Percentiles rank a stretch among this genome's conserved stretches.
phyloP scores from a whole-genome alignment of 768 basidiomycete species.

The Leccinum rimulosum region DNA sequence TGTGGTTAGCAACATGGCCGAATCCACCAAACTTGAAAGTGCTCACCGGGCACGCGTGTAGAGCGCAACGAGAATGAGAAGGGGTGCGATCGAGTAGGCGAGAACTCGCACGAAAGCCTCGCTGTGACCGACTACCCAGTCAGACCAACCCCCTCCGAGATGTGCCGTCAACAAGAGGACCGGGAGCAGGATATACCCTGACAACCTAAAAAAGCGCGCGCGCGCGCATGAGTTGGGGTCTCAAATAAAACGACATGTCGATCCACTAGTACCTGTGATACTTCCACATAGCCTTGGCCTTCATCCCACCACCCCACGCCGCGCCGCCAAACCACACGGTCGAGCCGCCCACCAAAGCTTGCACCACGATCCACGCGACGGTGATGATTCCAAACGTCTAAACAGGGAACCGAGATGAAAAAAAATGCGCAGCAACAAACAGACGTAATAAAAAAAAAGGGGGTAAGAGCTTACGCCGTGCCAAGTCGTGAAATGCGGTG shows the following conservation, averaged over 20 bases:
- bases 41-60: slow-evolving; percentile 53
- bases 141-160: slow-evolving; percentile 70
- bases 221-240: not conserved
- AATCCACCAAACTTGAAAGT: not conserved
- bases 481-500: slow-evolving; percentile 67
- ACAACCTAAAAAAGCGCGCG: slow-evolving; percentile 43
- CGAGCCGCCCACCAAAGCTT: slow-evolving; percentile 63
- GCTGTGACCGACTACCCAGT: slow-evolving; percentile 48
- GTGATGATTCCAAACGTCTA: slow-evolving; percentile 65
- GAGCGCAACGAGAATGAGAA: slow-evolving; percentile 41
- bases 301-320: slow-evolving; percentile 66
- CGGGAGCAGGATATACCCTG: slow-evolving; percentile 70
- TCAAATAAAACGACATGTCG: not conserved
- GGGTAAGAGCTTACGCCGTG: slow-evolving; percentile 55
- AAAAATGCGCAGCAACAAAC: not conserved
- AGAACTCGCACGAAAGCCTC: slow-evolving; percentile 41
- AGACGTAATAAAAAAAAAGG: not conserved
- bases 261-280: slow-evolving; percentile 60
- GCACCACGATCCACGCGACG: slow-evolving; percentile 59
- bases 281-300: slow-evolving; percentile 78
- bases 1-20: not conserved
- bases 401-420: not conserved
- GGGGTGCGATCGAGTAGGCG: slow-evolving; percentile 56
- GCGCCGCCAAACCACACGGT: slow-evolving; percentile 75
- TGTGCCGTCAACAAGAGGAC: slow-evolving; percentile 59